Percentiles rank a stretch among this genome's conserved stretches.
Conservation (phyloP, 306 rosid genomes). For the Vachellia pachyceras region DNA sequence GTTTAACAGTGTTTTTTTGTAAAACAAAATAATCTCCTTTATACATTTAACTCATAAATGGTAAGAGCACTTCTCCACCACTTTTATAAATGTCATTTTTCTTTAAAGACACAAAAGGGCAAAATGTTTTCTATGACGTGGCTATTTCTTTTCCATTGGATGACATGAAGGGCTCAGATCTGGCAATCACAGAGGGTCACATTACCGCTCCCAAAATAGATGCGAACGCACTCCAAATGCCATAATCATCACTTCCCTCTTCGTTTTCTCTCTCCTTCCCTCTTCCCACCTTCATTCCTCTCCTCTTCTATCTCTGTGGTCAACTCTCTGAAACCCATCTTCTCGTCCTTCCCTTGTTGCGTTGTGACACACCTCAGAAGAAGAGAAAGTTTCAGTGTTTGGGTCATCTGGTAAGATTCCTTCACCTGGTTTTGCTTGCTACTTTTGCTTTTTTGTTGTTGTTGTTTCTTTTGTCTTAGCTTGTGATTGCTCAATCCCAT, state of each 20-base stretch:
- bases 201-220: conserved; percentile 35
- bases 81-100: too few species aligned
- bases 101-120: background rate
- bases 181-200: background rate
- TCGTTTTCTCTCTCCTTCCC: background rate
- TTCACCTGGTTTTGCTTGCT: background rate
- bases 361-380: conserved; percentile 21
- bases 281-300: background rate
- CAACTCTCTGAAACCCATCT: conserved; percentile 1
- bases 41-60: too few species aligned
- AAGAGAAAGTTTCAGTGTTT: conserved; percentile 1
- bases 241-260: conserved; percentile 27
- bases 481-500: conserved; percentile 4
- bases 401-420: conserved; percentile 34
- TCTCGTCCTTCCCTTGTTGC: conserved; percentile 33
- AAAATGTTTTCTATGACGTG: background rate
- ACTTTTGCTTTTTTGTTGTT: background rate
- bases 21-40: too few species aligned
- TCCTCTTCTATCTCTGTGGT: background rate
- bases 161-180: background rate
- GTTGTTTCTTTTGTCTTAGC: background rate
- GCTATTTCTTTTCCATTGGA: background rate
- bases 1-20: too few species aligned
- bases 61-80: too few species aligned
- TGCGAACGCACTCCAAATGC: conserved; percentile 14